Base-by-base conservation (phyloP, 2,329 filamentous ascomycete species). In the Aureobasidium sp. region DNA sequence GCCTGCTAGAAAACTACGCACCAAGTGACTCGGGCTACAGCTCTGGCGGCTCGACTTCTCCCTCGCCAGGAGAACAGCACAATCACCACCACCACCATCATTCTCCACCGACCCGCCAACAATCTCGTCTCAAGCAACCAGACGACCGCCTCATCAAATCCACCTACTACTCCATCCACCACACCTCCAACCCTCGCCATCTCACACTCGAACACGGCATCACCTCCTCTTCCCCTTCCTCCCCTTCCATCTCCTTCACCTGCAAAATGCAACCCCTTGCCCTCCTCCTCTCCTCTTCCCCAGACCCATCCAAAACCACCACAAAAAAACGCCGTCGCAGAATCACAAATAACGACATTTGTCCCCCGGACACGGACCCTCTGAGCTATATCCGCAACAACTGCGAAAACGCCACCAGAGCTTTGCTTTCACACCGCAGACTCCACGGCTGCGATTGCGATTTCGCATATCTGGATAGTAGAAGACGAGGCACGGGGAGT, bases 341-440 rank as follows among this genome's bases (percentile, higher is more conserved):
- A 37, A 39, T 51, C 17, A 41, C 48, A 12, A 51, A 51, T 27
- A 51, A 51, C n/a, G 48, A 51, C 7, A 37, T 50, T 7, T 38
- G 34, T 1, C 27, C 27, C 16, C 12, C 22, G 8, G 35, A 40
- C 19, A 37, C 37, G 1, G 48, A 51, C 25, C 48, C 48, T 5
- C 12, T 51, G 19, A 22, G 37, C 3, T 41, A 51, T 6, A 51
- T 51, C 19, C 48, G 29, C 2, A 27, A 51, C 10, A 51, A 51
- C 5, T 51, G 48, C 37, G 48, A 51, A 8, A 40, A 51, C 14
- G 48, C 48, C 8, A 37, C 27, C 8, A 40, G 48, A 25, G 48
- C 48, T 3, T 12, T 51, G 14, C 11, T 27, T 4, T 27, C 34
- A 4, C 48, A 51, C 29, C 48, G 48, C 25, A 51, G 34, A 19